These are phyloP conservation scores for Leishmania gerbilli DNA, from an alignment of 208 protist species.

Conservation along the genomic window DNA sequence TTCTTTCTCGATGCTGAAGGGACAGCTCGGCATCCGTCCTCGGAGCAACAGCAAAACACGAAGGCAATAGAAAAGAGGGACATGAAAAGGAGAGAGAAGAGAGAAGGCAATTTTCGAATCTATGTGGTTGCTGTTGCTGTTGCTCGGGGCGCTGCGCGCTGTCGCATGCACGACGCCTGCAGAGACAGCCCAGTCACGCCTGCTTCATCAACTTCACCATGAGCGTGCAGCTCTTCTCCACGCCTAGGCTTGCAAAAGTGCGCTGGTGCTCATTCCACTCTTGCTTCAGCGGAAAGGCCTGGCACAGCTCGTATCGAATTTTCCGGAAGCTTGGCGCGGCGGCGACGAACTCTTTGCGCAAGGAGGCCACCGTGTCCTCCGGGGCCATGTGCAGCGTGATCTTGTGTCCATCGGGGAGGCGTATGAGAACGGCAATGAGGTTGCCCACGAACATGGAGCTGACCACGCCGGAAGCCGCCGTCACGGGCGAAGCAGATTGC, in stretches of 20 bases:
- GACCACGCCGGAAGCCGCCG: neutral
- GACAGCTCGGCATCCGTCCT: neutral
- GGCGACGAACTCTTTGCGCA: constrained; percentile 60
- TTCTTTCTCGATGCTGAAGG: neutral
- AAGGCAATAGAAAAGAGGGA: neutral
- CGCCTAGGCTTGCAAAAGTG: constrained; percentile 61
- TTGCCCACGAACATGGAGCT: constrained; percentile 23
- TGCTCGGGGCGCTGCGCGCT: neutral
- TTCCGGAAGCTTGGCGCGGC: constrained; percentile 53
- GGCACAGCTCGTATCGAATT: constrained; percentile 67
- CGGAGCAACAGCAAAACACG: neutral
- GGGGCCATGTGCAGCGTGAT: constrained; percentile 56
- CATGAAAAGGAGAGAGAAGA: neutral
- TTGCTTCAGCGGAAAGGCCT: constrained; percentile 63
- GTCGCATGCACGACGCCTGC: neutral
- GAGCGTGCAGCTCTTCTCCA: constrained; percentile 70
- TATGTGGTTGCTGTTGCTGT: neutral
- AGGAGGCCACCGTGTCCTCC: constrained; percentile 56
- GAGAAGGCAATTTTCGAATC: neutral
- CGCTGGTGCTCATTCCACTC: constrained; percentile 58
- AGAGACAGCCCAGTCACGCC: neutral
- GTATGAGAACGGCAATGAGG: constrained; percentile 63
- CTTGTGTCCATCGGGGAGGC: constrained; percentile 67
- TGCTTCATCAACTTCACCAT: constrained; percentile 36
- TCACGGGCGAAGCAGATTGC: neutral